Base-by-base conservation (phyloP, 305 asterid species). In the Fraxinus sp. region DNA sequence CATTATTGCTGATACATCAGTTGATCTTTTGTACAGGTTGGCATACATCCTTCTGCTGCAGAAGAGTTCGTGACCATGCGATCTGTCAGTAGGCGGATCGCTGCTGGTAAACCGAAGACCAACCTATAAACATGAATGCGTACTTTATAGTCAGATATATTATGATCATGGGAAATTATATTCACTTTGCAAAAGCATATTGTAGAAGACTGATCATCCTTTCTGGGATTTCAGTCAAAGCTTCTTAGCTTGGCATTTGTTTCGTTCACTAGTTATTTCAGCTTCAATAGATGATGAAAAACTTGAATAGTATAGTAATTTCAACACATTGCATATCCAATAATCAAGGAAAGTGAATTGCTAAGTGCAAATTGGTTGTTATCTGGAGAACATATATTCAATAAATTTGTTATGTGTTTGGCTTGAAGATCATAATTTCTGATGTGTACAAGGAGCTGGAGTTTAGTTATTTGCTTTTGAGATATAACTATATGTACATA, bases 41-140 rank as follows among this genome's bases (percentile, higher is more conserved):
- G 99, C 1, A 96, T 96, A 80, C 99, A 96, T 84, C 99, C 99
- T 78, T 94, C 99, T 73, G 93, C 99, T 82, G 98, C 98, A 1
- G 99, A 96, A 88, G 99, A 96, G 78, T 96, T 96, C n/a, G 99
- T 96, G 85, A 94, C 98, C 0, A 96, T 94, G 99, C 89, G 98
- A 64, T 83, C 98, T 2, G 91, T 81, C 85, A 87, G 89, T 13
- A 93, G 97, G 93, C 91, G 86, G 14, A 84, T 96, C 68, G 6
- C 92, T 11, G 82, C 93, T 55, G 85, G 80, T 77, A 96, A 96
- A 87, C 94, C 94, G 1, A 94, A 86, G 89, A 92, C 95, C 78
- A 95, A 88, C 36, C 88, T 90, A 20, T 95, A 86, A 86, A 81
- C 76, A 79, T 11, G 78, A 57, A 77, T 5, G 64, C 6, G 20